A percentile compares a stretch with the other conserved stretches of the same genome.
These are phyloP conservation scores for Russula foetens DNA, from an alignment of 768 basidiomycete genomes.

Conservation along the genomic window DNA sequence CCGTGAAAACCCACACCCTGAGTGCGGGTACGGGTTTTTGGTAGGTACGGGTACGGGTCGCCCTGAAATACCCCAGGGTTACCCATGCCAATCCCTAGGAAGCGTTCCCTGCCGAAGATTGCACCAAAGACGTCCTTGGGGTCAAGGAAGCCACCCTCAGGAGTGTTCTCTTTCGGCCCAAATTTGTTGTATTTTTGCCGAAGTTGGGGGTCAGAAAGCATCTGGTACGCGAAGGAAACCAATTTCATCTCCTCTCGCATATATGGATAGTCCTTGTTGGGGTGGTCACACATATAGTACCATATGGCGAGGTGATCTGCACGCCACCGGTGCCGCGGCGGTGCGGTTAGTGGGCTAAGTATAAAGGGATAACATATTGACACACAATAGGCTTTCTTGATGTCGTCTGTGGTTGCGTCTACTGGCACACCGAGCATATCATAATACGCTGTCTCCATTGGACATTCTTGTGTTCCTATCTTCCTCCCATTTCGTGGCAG, in stretches of 20 bases:
- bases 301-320: slow-evolving; percentile 79
- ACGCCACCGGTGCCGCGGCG: background rate
- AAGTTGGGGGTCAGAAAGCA: no score
- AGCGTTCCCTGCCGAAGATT: slow-evolving; percentile 84
- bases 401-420: no score
- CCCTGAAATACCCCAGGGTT: no score
- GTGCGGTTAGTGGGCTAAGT: background rate
- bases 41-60: no score
- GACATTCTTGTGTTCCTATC: slow-evolving; percentile 82
- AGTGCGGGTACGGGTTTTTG: no score
- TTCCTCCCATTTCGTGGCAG: slow-evolving; percentile 48
- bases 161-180: slow-evolving; percentile 73
- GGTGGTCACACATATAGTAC: no score
- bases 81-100: no score
- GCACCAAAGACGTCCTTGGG: slow-evolving; percentile 68
- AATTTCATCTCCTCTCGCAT: slow-evolving; percentile 86
- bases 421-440: no score
- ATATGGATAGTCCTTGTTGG: slow-evolving; percentile 81
- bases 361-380: background rate
- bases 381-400: no score
- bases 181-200: no score
- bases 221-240: no score
- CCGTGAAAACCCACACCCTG: no score
- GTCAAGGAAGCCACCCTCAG: slow-evolving; percentile 82
- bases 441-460: slow-evolving; percentile 83